These are phyloP conservation scores for Puccinia triticina DNA, from an alignment of 1,284 basidiomycete genomes.

Conservation along the genomic window DNA sequence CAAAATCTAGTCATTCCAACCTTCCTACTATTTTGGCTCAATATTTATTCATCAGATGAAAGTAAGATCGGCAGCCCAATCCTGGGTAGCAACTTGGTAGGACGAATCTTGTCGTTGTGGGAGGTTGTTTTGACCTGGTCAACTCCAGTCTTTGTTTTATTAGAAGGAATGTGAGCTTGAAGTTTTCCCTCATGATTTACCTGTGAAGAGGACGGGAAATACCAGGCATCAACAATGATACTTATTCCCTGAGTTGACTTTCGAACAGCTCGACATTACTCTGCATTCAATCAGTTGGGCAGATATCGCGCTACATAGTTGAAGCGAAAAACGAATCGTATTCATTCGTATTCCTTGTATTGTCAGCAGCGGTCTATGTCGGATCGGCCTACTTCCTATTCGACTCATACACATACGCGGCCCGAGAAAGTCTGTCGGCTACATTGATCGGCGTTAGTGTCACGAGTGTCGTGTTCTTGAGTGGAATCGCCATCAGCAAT, in stretches of 20 bases:
- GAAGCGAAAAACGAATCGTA: conserved; percentile 46
- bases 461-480: conserved; percentile 77
- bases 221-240: not conserved
- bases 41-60: conserved; percentile 66
- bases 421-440: conserved; percentile 78
- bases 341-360: conserved; percentile 53
- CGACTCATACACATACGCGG: conserved; percentile 71
- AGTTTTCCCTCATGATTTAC: conserved; percentile 17
- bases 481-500: conserved; percentile 82
- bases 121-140: conserved; percentile 71
- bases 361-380: conserved; percentile 56
- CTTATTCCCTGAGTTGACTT: not conserved
- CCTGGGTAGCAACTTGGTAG: conserved; percentile 58
- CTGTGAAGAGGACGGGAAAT: not conserved
- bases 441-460: conserved; percentile 77
- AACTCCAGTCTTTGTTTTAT: conserved; percentile 74
- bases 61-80: conserved; percentile 63
- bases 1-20: conserved; percentile 70
- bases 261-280: conserved; percentile 40
- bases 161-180: conserved; percentile 78
- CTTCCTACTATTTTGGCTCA: conserved; percentile 76
- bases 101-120: conserved; percentile 67
- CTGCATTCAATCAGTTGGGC: conserved; percentile 50
- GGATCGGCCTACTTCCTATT: conserved; percentile 56
- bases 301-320: conserved; percentile 48